Evolutionary conservation across 2,329 filamentous ascomycete species (phyloP), one percentile per base, ranked within the genome.

Genomic region (Monilinia fructigena): DNA sequence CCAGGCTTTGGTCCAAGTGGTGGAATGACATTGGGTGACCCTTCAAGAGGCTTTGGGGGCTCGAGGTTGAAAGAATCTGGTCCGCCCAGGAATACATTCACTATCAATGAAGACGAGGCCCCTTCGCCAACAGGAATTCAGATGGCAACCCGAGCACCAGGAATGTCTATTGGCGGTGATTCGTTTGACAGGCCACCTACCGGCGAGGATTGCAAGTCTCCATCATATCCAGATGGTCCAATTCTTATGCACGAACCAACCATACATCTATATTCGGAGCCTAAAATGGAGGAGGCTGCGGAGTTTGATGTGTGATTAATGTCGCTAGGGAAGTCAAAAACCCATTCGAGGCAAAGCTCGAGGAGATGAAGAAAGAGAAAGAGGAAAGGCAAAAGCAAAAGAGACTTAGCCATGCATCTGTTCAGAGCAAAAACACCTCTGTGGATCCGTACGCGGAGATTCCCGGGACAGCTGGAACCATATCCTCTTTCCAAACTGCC

Each of bases 251-350:
- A 94, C 71, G 87, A 87, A 64, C 88, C 91, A 67, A 85, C 89
- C 55, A 87, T 96, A 10, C 93, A 88, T 74, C 82, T 95, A 0
- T 96, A 93, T 73, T 81, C 91, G 52, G 91, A 96, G 75, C 91
- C 91, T 0, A 91, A 89, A 0, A 88, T 88, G 0, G 88, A 93
- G 52, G 89, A 93, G 75, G 91, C 91, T 2, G 83, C 88, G 14
- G 82, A 85, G 45, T 96, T 93, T 70, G 92, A 95, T 72, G 89
- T 3, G 87, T 96, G 23, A 87, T 95, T 74, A 96, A 96, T 70
- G 91, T 94, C 8, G 91, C 91, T 1, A 88, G 89, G 67, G 91
- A 96, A 77, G 91, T 95, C 2, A 82, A 83, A 66, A 93, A 95
- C 73, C 91, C 91, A 0, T 92, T 94, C 74, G 78, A 79, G 12